Base-by-base conservation (phyloP, 179 eudicot species). In the Gypsophila paniculata region DNA sequence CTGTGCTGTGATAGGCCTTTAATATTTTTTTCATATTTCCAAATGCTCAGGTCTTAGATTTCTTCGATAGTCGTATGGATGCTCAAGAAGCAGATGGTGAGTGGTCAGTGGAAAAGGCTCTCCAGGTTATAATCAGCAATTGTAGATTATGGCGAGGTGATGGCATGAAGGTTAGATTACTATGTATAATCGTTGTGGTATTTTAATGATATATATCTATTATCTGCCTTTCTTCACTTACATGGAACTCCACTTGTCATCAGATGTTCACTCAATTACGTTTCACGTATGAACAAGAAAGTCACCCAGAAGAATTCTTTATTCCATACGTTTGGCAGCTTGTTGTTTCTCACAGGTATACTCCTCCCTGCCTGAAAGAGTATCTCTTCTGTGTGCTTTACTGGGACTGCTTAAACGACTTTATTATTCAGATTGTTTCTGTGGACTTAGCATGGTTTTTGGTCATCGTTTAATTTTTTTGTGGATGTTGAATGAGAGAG, bases 71-170 rank as follows among this genome's bases (percentile, higher is more conserved):
- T 81, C 89, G 96, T 63, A 91, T 94, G 87, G 99, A 94, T 86
- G 88, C 94, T 62, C 94, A 88, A 32, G 81, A 86, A 61, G 59
- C 60, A 65, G 88, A 82, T 72, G 97, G 91, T 14, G 92, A 89
- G 80, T 91, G 96, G 97, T 94, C 99, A 11, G 99, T 94, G 80
- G 97, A 94, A 76, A 94, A 86, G 86, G 99, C 89, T 69, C 96
- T 94, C 69, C 75, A 88, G 73, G 88, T 91, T 71, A 94, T 94
- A 65, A 80, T 80, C 67, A 75, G 75, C 74, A 91, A 86, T 72
- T 91, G 96, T 72, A 84, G 88, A 81, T 88, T 91, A 75, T 94
- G 99, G 99, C 85, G 94, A 42, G 96, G 92, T 63, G 99, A 94
- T 73, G 96, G 99, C 68, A 91, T 94, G 88, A 94, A 89, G 96